Conservation (phyloP, 1,284 basidiomycete genomes). For the Cutaneotrichosporon sp. region DNA sequence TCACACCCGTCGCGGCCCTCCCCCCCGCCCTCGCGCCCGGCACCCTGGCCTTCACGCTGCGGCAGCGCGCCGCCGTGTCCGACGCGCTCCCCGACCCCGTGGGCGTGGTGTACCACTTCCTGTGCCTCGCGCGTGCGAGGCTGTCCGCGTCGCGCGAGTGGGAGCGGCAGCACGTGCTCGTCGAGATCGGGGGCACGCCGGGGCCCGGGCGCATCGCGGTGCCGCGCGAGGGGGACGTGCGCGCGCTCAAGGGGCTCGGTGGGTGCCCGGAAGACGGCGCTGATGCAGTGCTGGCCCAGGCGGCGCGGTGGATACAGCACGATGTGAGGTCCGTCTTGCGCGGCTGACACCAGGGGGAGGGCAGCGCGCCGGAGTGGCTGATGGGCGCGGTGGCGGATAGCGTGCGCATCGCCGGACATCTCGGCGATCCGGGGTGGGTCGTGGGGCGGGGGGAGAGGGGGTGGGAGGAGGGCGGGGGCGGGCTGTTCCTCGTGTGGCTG, state of each 20-base stretch:
- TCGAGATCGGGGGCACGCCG: no score
- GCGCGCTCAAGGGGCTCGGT: constrained; percentile 48
- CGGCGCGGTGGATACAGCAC: constrained; percentile 40
- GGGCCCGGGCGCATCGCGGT: no score
- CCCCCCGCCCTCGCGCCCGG: background rate
- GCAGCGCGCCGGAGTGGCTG: constrained; percentile 35
- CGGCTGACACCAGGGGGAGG: constrained; percentile 16
- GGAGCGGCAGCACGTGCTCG: no score
- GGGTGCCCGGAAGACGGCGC: constrained; percentile 12
- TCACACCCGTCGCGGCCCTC: no score
- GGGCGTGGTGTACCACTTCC: constrained; percentile 33
- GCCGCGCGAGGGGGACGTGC: no score
- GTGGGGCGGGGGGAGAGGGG: constrained; percentile 38
- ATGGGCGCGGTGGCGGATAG: constrained; percentile 40
- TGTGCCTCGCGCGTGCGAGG: constrained; percentile 23
- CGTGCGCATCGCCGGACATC: constrained; percentile 29
- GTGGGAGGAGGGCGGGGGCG: constrained; percentile 34
- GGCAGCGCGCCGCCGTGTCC: constrained; percentile 26
- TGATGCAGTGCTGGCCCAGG: constrained; percentile 35
- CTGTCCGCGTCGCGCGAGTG: constrained; percentile 22
- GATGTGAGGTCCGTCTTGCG: no score
- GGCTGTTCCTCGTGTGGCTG: constrained; percentile 38
- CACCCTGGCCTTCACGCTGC: constrained; percentile 2
- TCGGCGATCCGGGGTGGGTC: constrained; percentile 31
- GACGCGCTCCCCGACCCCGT: constrained; percentile 38